Evolutionary conservation across 148 eudicot genomes (phyloP), one percentile per base, ranked within the genome.

Genomic region (Chenopodium berlandieri): DNA sequence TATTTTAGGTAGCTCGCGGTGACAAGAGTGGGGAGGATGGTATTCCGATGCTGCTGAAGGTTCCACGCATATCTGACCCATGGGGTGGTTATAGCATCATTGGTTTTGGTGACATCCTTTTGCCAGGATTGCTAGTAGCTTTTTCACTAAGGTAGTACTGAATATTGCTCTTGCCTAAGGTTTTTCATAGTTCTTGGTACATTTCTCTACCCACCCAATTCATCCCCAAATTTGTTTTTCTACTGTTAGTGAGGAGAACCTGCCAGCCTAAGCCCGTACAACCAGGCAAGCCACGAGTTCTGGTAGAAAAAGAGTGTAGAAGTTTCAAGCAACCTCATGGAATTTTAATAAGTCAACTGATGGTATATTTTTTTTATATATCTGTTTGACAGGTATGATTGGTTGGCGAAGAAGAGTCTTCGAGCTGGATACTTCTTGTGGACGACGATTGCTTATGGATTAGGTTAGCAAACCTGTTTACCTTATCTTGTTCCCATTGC

Each of bases 81-180:
- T 94, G 98, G 98, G 98, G 94, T 69, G 96, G 98, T 58, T 92
- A 89, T 83, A 94, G 96, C 86, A 92, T 94, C 82, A 87, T 94
- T 16, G 98, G 98, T 71, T 94, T 94, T 76, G 96, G 96, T 68
- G 94, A 91, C 83, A 94, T 94, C 73, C 89, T 92, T 37, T 86
- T 94, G 82, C 98, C 98, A 11, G 98, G 98, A 78, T 84, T 94
- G 69, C 83, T 94, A 16, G 81, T 92, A 20, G 90, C 96, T 58
- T 94, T 94, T 81, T 88, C 93, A 71, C 90, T 92, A n/a, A 88
- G 94, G 94, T 92, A 52, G 13, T 40, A 47, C 31, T 16, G 7
- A 13, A 30, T 71, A n/a, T 62, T 62, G 65, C n/a, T 56, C 1
- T 56, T 13, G 22, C 20, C 62, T 16, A 14, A 4, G 65, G 27